Percentiles rank a stretch among this genome's conserved stretches.
These are phyloP conservation scores for Paecilomyces sp. DNA, from an alignment of 2,329 filamentous ascomycete species.

Conservation along the genomic window DNA sequence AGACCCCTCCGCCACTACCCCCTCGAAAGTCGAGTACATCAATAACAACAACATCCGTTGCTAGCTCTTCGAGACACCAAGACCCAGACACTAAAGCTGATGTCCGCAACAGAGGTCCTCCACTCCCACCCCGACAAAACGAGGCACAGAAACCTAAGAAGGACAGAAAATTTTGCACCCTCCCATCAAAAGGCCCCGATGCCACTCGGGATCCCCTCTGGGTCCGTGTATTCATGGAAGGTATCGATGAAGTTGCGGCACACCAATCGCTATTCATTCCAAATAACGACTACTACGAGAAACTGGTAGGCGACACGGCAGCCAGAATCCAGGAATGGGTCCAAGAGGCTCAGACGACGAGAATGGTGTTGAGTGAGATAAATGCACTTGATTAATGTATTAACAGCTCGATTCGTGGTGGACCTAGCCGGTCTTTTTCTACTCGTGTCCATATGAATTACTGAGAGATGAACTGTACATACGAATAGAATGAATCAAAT, in stretches of 20 bases:
- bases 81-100: not conserved
- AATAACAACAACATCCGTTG: not conserved
- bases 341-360: constrained; percentile 10
- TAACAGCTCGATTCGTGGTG: not conserved
- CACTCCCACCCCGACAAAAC: not conserved
- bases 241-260: constrained; percentile 76
- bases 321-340: constrained; percentile 64
- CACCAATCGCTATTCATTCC: constrained; percentile 76
- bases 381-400: not conserved
- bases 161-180: constrained; percentile 70
- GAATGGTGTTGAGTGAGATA: constrained; percentile 5
- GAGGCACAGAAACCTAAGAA: constrained; percentile 31
- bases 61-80: not conserved
- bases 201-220: constrained; percentile 63
- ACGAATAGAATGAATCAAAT: not conserved
- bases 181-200: constrained; percentile 52
- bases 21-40: not conserved
- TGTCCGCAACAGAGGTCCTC: not conserved
- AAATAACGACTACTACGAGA: constrained; percentile 62
- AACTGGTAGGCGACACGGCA: constrained; percentile 68
- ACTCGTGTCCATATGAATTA: not conserved
- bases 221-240: constrained; percentile 73
- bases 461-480: not conserved
- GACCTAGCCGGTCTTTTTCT: not conserved
- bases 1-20: not conserved